Evolutionary conservation across 2,329 filamentous ascomycete genomes (phyloP), one percentile per base, ranked within the genome.

Genomic region (Cercospora sesami): DNA sequence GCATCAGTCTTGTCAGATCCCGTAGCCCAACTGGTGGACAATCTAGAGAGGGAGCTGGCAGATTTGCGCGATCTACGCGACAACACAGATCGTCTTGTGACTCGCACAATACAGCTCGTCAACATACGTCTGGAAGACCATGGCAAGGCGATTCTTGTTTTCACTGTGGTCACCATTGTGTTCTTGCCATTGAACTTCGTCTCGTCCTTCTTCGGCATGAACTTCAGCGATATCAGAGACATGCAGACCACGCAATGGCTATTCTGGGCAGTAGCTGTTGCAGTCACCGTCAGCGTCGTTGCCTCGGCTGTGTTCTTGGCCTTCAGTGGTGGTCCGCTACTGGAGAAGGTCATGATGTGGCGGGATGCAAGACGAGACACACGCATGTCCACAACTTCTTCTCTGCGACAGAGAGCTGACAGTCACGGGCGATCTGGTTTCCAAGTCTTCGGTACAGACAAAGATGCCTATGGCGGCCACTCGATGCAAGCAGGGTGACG

Each of bases 91-190:
- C 73, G 79, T 1, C 75, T 82, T 0, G 79, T 82, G 66, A 81
- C 79, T 21, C 76, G 81, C 23, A 82, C 80, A 1, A 81, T 82
- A 58, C 80, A 81, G 65, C 77, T 82, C 1, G 80, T 82, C 67
- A 82, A 82, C 66, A 81, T 83, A 58, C 77, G 81, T 2, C 76
- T 82, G 3, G 81, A 82, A 73, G 81, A 82, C 64, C 79, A 82
- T 61, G 80, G 80, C 5, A 81, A 81, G 73, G 80, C 80, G 0
- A 82, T 82, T 48, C 68, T 82, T 1, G 78, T 82, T 18, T 82
- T 82, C 69, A 82, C 80, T 5, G 79, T 82, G 36, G 79, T 82
- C 33, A 82, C 81, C 0, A 79, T 81, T 63, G 75, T 82, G 48
- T 82, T 82, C 57, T 76, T 83, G 9, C 80, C 81, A 0, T 72